Conservation (phyloP, 495 filamentous ascomycete species). For the Penicillium flavigenum region DNA sequence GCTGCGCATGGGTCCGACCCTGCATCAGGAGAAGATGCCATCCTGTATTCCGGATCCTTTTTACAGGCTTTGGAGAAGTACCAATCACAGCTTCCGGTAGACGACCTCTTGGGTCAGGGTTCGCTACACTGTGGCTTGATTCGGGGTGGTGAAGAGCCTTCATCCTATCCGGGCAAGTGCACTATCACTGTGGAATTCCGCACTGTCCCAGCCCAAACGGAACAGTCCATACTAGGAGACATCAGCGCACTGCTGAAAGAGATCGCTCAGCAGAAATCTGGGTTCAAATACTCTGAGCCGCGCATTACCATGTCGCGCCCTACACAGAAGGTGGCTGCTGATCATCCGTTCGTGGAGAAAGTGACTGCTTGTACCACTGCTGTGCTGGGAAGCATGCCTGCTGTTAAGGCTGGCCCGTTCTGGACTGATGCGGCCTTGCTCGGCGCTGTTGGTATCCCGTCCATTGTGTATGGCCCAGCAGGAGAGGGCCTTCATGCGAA, state of each 20-base stretch:
- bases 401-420: constrained; percentile 29
- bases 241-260: constrained; percentile 24
- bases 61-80: constrained; percentile 42
- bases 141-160: constrained; percentile 47
- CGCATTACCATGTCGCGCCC: constrained; percentile 37
- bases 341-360: constrained; percentile 37
- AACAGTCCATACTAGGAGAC: constrained; percentile 32
- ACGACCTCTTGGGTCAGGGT: constrained; percentile 35
- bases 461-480: constrained; percentile 42
- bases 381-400: constrained; percentile 19
- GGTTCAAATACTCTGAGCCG: constrained; percentile 31
- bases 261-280: constrained; percentile 21
- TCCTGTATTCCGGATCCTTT: constrained; percentile 45
- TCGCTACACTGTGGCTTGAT: constrained; percentile 48
- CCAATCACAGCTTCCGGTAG: constrained; percentile 29
- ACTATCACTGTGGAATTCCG: constrained; percentile 46
- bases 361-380: constrained; percentile 21
- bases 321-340: constrained; percentile 30
- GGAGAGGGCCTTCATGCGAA: constrained; percentile 46
- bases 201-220: constrained; percentile 40
- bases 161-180: constrained; percentile 46
- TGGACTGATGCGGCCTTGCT: constrained; percentile 50
- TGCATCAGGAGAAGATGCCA: constrained; percentile 42
- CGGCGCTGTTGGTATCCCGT: constrained; percentile 38
- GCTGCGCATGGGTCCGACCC: constrained; percentile 49